Evolutionary conservation across 352 stramenopile genomes (phyloP), one percentile per base, ranked within the genome.

Genomic region (Pythium vanterpoolii): DNA sequence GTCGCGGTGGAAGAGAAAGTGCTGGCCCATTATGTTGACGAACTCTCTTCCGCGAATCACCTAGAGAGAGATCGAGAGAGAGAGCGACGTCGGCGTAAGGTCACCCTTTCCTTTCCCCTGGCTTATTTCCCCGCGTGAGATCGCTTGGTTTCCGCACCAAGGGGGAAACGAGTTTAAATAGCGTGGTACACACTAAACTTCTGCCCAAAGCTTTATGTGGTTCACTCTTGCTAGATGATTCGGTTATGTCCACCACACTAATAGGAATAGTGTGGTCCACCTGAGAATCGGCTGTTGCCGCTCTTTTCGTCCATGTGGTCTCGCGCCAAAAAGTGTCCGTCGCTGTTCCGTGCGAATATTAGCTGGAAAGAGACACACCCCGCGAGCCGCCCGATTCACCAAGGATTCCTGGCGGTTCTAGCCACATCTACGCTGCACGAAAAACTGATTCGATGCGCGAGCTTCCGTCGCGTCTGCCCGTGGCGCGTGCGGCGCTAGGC

Each of bases 1-100:
- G 57, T 95, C 86, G 56, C 83, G 80, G 55, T 95, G 83, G 48
- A 89, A 79, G 44, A 95, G 60, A 60, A 95, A 95, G 71, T 95
- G 86, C 66, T 95, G 86, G 9, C 80, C 80, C 83, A 93, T n/a
- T n/a, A n/a, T 93, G 10, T 36, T 16, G 18, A 11, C 44, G 13
- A 38, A 23, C 27, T n/a, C 45, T 5, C 30, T 5, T 39, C 16
- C 47, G 3, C n/a, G 6, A 30, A 7, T 6, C 16, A 10, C 39
- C 38, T 23, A 47, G 6, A 47, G 34, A 57, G 13, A 31, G 26
- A 63, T 18, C 49, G 21, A 58, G 13, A 31, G 26, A 63, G 26
- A 56, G 21, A 58, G 19, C 44, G 28, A 49, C 8, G 45, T 14
- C 46, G 26, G 3, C 31, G 14, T 9, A 18, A n/a, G 46, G n/a